Evolutionary conservation across 192 early-diverging fungal species (phyloP), one percentile per base, ranked within the genome.

Genomic region (Geranomyces variabilis): DNA sequence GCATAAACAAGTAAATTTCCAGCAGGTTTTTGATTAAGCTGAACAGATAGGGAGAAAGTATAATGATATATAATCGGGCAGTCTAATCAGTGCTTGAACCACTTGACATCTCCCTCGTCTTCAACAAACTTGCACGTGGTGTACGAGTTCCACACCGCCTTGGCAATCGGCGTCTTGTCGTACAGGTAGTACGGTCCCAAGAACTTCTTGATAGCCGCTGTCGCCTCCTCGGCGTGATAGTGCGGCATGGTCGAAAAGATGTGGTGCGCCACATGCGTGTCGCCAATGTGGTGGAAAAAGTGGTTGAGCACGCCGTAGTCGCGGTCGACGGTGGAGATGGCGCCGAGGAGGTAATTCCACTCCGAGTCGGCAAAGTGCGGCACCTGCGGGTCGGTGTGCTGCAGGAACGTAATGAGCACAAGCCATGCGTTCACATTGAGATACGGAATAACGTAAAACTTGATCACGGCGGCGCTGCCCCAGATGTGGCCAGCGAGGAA

Each of bases 201-300:
- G 57, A 89, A 82, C 84, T 90, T 87, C 80, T 91, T 90, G 48
- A 97, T 76, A 58, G 90, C 87, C 41, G 68, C 67, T 24, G 96
- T 98, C 2, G 96, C 96, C 78, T 95, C 92, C 63, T 75, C 65
- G 34, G 83, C 96, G 74, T 98, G 84, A 84, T 98, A 98, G 83
- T 95, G 93, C 13, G 96, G 96, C 94, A 98, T 98, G n/a, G 88
- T 92, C 12, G 92, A 93, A 84, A 97, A 98, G 68, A 95, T 78
- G 75, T 98, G 96, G 77, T 98, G 96, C 9, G 91, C 94, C 17
- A 56, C 66, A 22, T 48, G 55, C 7, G 68, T 45, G 43, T 49
- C 55, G 17, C 45, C 51, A 59, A 86, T 84, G 69, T 78, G 85
- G 76, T 87, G 83, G 80, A 80, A 77, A 79, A 93, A 91, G 70